These are phyloP conservation scores for Colletotrichum orbiculare DNA, from an alignment of 2,329 filamentous ascomycete species.

Conservation along the genomic window DNA sequence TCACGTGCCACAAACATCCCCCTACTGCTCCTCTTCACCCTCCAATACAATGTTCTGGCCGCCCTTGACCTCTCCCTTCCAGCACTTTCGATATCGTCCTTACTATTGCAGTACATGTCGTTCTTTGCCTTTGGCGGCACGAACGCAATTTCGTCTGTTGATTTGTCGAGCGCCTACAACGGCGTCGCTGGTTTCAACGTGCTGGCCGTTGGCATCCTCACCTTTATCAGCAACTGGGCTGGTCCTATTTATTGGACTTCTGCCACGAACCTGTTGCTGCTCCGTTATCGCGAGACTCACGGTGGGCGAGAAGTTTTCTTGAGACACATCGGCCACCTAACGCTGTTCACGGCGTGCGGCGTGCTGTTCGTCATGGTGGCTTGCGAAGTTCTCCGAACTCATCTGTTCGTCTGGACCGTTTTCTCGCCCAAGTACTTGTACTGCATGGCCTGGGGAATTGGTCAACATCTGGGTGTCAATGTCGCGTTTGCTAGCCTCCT, in stretches of 20 bases:
- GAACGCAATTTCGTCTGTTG: conserved; percentile 95
- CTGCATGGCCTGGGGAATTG: conserved; percentile 86
- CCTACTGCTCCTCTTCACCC: conserved; percentile 79
- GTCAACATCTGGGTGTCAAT: conserved; percentile 82
- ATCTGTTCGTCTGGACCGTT: conserved; percentile 98
- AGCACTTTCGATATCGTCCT: conserved; percentile 74
- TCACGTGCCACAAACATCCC: conserved; percentile 87
- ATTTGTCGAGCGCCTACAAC: conserved; percentile 95
- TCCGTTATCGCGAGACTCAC: conserved; percentile 46
- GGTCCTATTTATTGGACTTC: conserved; percentile 89
- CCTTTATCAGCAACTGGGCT: conserved; percentile 92
- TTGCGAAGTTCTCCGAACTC: conserved; percentile 84
- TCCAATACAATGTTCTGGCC: conserved; percentile 64
- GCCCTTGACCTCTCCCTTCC: conserved; percentile 59
- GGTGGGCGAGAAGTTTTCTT: conserved; percentile 45
- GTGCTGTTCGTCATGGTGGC: conserved; percentile 85
- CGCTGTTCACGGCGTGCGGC: conserved; percentile 74
- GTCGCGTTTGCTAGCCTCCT: conserved; percentile 69
- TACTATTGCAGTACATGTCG: conserved; percentile 82
- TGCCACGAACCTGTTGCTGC: conserved; percentile 69
- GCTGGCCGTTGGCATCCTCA: conserved; percentile 81
- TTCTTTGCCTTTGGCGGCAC: conserved; percentile 94
- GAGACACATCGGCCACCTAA: conserved; percentile 72
- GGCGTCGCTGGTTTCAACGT: conserved; percentile 86
- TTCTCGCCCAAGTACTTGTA: conserved; percentile 98